Conservation (phyloP, 1,139 yeast species). For the Yamadazyma trypodendri region DNA sequence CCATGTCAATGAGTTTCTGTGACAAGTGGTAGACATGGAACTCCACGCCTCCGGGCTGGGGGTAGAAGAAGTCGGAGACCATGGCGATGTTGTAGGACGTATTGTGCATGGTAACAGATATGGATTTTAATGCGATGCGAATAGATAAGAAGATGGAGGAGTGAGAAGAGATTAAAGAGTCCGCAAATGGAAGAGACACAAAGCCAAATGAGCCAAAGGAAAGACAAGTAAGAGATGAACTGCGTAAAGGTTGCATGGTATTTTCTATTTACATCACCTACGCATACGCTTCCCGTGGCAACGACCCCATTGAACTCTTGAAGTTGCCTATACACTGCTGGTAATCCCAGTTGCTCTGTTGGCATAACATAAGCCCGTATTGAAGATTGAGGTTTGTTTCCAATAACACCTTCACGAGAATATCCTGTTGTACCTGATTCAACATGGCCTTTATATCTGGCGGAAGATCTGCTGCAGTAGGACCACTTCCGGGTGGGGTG, state of each 20-base stretch:
- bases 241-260: too few relatives aligned
- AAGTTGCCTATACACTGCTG: conserved; percentile 70
- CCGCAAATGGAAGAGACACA: too few relatives aligned
- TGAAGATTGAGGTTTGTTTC: conserved; percentile 78
- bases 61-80: conserved; percentile 97
- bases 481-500: conserved; percentile 9
- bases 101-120: neutral
- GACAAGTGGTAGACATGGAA: conserved; percentile 83
- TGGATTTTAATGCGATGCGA: neutral
- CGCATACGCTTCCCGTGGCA: conserved; percentile 44
- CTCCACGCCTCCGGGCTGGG: conserved; percentile 98
- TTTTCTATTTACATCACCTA: neutral
- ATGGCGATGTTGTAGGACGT: conserved; percentile 55
- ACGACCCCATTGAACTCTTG: conserved; percentile 53
- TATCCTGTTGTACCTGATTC: conserved; percentile 58
- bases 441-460: conserved; percentile 55
- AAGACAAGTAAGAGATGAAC: too few relatives aligned
- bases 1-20: conserved; percentile 76
- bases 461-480: conserved; percentile 36
- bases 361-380: conserved; percentile 80
- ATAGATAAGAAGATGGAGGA: too few relatives aligned
- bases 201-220: too few relatives aligned
- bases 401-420: conserved; percentile 61
- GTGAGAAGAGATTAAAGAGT: too few relatives aligned
- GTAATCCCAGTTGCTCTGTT: conserved; percentile 86